A percentile compares a stretch with the other conserved stretches of the same genome.
These are phyloP conservation scores for Penicillium sp. DNA, from an alignment of 2,329 filamentous ascomycete species.

Conservation along the genomic window DNA sequence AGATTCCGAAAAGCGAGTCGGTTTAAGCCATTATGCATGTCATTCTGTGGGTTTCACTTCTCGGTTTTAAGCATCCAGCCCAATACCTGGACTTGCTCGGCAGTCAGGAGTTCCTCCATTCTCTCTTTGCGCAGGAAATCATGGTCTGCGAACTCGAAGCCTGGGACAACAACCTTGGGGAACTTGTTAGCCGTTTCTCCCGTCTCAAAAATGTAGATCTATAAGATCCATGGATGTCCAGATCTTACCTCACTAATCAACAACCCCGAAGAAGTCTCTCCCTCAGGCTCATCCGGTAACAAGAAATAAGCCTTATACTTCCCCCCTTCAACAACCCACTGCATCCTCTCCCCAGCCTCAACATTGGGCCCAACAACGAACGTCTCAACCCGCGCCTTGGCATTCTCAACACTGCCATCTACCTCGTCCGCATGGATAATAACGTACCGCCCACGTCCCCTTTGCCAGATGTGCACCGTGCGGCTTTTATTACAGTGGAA, in stretches of 20 bases:
- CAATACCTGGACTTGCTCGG: conserved; percentile 41
- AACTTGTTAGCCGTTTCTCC: conserved; percentile 6
- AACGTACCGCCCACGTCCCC: conserved; percentile 62
- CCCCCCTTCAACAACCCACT: conserved; percentile 68
- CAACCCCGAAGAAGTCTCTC: neutral
- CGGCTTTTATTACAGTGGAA: conserved; percentile 64
- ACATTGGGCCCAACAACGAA: conserved; percentile 63
- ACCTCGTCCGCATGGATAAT: conserved; percentile 52
- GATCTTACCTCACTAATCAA: conserved; percentile 58
- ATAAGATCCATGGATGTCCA: neutral
- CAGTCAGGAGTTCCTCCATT: conserved; percentile 53
- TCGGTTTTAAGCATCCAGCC: neutral
- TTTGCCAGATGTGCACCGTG: conserved; percentile 64
- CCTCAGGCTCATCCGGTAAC: conserved; percentile 42
- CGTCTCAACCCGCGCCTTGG: conserved; percentile 52
- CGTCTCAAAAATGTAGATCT: neutral
- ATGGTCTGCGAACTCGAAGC: conserved; percentile 66
- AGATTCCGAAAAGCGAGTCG: neutral
- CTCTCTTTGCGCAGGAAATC: conserved; percentile 59
- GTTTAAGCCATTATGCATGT: neutral
- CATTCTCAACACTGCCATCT: too few relatives aligned
- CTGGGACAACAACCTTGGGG: conserved; percentile 51
- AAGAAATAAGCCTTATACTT: conserved; percentile 65
- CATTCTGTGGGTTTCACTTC: neutral
- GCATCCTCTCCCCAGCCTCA: conserved; percentile 57